phyloP scores from a whole-genome alignment of 202 grass and related monocot genomes.

The Elaeis oleifera region DNA sequence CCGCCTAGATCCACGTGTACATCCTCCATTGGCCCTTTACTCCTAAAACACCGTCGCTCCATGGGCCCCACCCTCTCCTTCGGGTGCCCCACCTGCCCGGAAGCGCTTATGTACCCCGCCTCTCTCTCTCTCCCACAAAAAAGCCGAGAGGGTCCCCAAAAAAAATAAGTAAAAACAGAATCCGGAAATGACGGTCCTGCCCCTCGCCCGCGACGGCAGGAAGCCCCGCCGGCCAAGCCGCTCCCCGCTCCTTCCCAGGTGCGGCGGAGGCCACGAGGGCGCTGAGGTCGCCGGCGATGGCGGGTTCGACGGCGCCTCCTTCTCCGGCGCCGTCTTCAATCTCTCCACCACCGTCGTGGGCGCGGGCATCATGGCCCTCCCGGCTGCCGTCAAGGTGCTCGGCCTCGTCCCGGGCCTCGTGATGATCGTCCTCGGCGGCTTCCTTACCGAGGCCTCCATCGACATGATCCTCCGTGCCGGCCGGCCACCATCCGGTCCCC shows the following conservation, averaged over 20 bases:
- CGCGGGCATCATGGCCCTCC: constrained; percentile 15
- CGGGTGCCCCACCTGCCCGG: no score
- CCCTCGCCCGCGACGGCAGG: neutral
- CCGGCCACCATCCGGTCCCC: neutral
- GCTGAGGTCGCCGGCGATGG: no score
- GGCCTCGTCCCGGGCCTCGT: neutral
- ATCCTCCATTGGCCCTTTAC: no score
- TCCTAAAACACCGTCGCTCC: no score
- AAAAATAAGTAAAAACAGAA: no score
- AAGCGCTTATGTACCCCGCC: no score
- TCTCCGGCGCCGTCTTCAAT: constrained; percentile 8
- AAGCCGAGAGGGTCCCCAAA: no score
- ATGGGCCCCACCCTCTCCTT: no score
- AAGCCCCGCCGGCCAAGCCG: constrained; percentile 4
- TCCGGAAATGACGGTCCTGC: neutral
- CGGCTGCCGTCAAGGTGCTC: constrained; percentile 7
- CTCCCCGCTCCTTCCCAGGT: neutral
- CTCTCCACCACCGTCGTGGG: constrained; percentile 15
- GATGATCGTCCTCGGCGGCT: neutral
- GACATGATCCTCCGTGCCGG: constrained; percentile 13
- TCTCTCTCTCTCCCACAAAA: no score
- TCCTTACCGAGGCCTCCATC: constrained; percentile 4
- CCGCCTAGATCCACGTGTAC: no score
- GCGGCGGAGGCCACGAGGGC: no score
- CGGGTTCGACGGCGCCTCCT: constrained; percentile 1